phyloP scores from a whole-genome alignment of 116 monocot species.

The Papilionanthe hybrid region DNA sequence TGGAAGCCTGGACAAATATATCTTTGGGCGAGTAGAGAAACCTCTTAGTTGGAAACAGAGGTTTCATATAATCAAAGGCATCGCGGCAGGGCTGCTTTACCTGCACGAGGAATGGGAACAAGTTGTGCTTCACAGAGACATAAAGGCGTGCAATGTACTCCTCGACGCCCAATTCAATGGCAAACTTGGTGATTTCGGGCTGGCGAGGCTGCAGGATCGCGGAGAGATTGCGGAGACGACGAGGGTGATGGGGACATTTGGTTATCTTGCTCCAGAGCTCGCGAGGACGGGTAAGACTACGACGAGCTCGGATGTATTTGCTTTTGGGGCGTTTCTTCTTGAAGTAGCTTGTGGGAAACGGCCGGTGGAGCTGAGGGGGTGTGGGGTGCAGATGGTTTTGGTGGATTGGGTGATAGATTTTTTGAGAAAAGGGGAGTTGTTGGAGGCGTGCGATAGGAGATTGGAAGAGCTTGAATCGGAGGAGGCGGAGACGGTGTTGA shows the following conservation, averaged over 20 bases:
- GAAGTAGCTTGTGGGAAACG: slow-evolving; percentile 8
- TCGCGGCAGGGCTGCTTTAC: slow-evolving; percentile 22
- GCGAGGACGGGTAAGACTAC: background rate
- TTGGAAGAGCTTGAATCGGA: background rate
- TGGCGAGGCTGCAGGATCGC: background rate
- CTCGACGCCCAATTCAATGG: slow-evolving; percentile 20
- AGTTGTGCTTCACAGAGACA: slow-evolving; percentile 24
- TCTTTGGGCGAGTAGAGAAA: slow-evolving; percentile 14
- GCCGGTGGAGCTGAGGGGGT: slow-evolving; percentile 4
- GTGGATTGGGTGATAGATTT: slow-evolving; percentile 3
- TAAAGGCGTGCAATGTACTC: slow-evolving; percentile 23
- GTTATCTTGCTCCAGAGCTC: slow-evolving; percentile 4
- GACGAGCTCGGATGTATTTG: slow-evolving; percentile 1
- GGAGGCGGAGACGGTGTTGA: slow-evolving; percentile 3
- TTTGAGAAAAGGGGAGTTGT: background rate
- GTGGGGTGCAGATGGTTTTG: slow-evolving; percentile 1
- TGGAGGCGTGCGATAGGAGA: slow-evolving; percentile 5
- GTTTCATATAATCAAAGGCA: slow-evolving; percentile 19
- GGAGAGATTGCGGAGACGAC: slow-evolving; percentile 1
- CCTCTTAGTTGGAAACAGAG: slow-evolving; percentile 16
- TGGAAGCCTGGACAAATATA: slow-evolving; percentile 25
- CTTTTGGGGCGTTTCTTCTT: slow-evolving; percentile 6
- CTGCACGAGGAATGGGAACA: slow-evolving; percentile 27
- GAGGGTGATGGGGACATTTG: slow-evolving; percentile 6
- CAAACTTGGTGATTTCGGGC: slow-evolving; percentile 10